Base-by-base conservation (phyloP, 495 filamentous ascomycete genomes). In the Trichoderma virens region DNA sequence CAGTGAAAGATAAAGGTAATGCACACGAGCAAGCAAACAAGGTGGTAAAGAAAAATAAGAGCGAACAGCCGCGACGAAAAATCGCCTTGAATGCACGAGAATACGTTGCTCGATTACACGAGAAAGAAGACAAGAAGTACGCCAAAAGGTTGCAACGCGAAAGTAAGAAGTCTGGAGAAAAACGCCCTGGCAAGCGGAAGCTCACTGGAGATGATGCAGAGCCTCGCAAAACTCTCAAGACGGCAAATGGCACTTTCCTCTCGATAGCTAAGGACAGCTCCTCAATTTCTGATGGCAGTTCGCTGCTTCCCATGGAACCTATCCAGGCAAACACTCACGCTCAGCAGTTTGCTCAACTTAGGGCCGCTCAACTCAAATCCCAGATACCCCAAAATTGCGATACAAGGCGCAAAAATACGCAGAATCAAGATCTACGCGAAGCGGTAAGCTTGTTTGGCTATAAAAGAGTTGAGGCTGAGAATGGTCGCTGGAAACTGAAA, bases 401-500 rank as follows among this genome's bases (percentile, higher is more conserved):
- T 30, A 38, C 20, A 0, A 54, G 51, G 9, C 62, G 62, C 9
- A 30, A 20, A 13, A 6, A 8, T 3, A 43, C 47, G 9, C 62
- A 64, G 32, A 25, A 30, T 5, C 34, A 38, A 38, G 62, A 64
- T 35, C 31, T 64, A 0, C 2, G 0, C 0, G 34, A 39, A 39
- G 62, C 62, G 13, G 20, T 18, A 23, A 64, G 18, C 0, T 28
- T 27, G 0, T 64, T 64, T 60, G 62, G 62, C 11, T 59, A 39
- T 9, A 41, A 28, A 23, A 32, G 20, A n/a, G 31, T 64, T 6
- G 56, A 43, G 23, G 31, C 45, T 25, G n/a, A 18, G 0, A 4
- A 34, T 23, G 47, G 38, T 14, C 7, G 18, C 5, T 64, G 45
- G 45, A 35, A 25, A 9, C 18, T 45, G 30, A 63, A 74, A 45